These are phyloP conservation scores for Boletus subcaerulescens DNA, from an alignment of 768 basidiomycete genomes.

Conservation along the genomic window DNA sequence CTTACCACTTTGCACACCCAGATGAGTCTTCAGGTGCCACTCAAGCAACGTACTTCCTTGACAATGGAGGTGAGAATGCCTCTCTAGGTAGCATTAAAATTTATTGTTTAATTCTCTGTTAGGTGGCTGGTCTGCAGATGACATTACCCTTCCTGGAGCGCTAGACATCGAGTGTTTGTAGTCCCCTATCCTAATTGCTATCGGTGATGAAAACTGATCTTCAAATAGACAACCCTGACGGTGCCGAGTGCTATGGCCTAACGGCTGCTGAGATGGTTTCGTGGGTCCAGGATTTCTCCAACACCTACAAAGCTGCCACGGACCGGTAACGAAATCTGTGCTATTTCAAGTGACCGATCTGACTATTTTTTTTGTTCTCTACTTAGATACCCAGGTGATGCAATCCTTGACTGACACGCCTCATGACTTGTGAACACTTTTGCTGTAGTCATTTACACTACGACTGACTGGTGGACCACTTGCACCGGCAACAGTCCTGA, in stretches of 20 bases:
- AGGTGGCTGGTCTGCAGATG: constrained; percentile 56
- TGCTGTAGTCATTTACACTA: constrained; percentile 54
- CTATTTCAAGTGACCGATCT: not conserved
- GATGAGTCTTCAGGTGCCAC: constrained; percentile 50
- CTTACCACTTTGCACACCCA: constrained; percentile 61
- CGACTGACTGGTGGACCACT: constrained; percentile 64
- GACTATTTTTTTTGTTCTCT: not conserved
- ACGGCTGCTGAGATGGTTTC: constrained; percentile 54
- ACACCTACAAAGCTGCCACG: constrained; percentile 51
- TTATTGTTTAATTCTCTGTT: not conserved
- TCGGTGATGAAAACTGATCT: not conserved
- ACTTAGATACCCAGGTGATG: constrained; percentile 40
- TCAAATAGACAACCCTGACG: constrained; percentile 47
- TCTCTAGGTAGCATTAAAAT: not conserved
- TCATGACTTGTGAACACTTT: not conserved
- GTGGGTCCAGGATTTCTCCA: constrained; percentile 61
- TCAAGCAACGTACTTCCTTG: constrained; percentile 59
- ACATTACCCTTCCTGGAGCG: constrained; percentile 60
- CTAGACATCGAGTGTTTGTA: constrained; percentile 59
- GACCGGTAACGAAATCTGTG: constrained; percentile 36
- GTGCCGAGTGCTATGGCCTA: constrained; percentile 53
- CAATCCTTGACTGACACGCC: not conserved
- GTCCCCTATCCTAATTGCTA: not conserved
- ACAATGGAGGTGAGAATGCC: constrained; percentile 44
- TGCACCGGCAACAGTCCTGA: constrained; percentile 59